These are phyloP conservation scores for Globisporangium radiosum DNA, from an alignment of 352 stramenopile species.

Conservation along the genomic window DNA sequence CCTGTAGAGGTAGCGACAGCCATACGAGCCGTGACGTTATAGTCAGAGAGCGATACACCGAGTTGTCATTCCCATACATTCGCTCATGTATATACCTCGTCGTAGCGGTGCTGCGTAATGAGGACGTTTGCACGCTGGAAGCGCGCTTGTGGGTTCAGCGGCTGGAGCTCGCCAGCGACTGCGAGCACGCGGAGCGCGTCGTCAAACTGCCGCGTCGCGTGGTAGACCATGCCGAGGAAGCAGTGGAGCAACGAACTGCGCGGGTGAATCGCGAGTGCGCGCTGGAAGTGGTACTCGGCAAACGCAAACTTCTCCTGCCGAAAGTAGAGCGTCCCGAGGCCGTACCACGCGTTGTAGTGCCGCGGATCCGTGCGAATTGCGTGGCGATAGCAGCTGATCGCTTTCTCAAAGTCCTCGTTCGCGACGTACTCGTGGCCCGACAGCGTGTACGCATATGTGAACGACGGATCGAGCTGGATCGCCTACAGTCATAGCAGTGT, in stretches of 20 bases:
- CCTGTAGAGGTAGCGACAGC: slow-evolving; percentile 14
- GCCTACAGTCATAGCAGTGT: slow-evolving; percentile 26
- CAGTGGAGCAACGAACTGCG: slow-evolving; percentile 92
- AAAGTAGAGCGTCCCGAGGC: slow-evolving; percentile 94
- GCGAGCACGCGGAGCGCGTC: slow-evolving; percentile 90
- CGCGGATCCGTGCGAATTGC: slow-evolving; percentile 90
- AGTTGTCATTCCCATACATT: too few species aligned
- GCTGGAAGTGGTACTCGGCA: slow-evolving; percentile 95
- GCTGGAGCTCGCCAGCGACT: slow-evolving; percentile 86
- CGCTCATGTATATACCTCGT: slow-evolving; percentile 46
- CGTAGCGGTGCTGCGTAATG: slow-evolving; percentile 86
- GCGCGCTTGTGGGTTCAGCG: slow-evolving; percentile 89
- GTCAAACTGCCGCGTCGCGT: slow-evolving; percentile 85
- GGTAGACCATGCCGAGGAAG: slow-evolving; percentile 94
- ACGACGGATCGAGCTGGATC: slow-evolving; percentile 92
- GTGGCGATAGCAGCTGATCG: slow-evolving; percentile 92
- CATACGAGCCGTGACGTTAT: too few species aligned
- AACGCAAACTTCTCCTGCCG: slow-evolving; percentile 97
- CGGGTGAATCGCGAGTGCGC: slow-evolving; percentile 92
- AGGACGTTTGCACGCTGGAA: slow-evolving; percentile 95
- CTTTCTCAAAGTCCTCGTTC: slow-evolving; percentile 98
- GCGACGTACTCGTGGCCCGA: slow-evolving; percentile 96
- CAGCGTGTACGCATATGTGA: slow-evolving; percentile 97
- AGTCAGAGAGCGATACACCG: too few species aligned
- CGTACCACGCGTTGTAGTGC: slow-evolving; percentile 93